Percentiles rank a stretch among this genome's conserved stretches.
These are phyloP conservation scores for Fusarium sp. DNA, from an alignment of 2,329 filamentous ascomycete genomes.

Conservation along the genomic window DNA sequence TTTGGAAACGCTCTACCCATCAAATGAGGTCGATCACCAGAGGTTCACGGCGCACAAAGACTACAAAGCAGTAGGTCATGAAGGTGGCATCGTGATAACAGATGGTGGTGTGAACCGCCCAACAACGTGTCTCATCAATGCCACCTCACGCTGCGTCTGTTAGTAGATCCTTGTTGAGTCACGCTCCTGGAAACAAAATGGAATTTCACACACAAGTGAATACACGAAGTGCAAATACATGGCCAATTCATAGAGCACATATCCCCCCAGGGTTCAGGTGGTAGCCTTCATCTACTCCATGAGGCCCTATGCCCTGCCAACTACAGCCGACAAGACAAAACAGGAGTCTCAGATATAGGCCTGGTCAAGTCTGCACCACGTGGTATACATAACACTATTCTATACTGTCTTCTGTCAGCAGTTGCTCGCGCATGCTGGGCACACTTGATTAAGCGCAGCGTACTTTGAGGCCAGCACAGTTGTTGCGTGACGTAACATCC, in stretches of 20 bases:
- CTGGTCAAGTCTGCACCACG: neutral
- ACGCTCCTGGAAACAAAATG: neutral
- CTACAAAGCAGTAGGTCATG: neutral
- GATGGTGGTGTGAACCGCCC: neutral
- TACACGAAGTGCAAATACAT: neutral
- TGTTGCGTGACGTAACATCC: neutral
- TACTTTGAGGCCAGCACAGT: constrained; percentile 16
- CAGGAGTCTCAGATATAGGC: neutral
- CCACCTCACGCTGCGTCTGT: neutral
- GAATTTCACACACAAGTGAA: neutral
- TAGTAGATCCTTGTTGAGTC: neutral
- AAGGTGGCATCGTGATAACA: neutral
- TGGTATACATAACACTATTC: neutral
- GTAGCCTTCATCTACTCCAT: neutral
- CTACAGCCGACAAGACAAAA: neutral
- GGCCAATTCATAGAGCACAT: neutral
- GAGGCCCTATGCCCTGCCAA: neutral
- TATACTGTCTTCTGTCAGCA: neutral
- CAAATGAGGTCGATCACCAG: neutral
- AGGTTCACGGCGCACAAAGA: neutral
- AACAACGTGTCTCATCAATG: constrained; percentile 1
- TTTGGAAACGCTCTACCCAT: neutral
- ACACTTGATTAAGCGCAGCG: neutral
- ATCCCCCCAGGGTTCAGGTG: neutral
- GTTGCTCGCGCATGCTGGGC: neutral